These are phyloP conservation scores for Malania oleifera DNA, from an alignment of 164 flowering plant genomes.

Conservation along the genomic window DNA sequence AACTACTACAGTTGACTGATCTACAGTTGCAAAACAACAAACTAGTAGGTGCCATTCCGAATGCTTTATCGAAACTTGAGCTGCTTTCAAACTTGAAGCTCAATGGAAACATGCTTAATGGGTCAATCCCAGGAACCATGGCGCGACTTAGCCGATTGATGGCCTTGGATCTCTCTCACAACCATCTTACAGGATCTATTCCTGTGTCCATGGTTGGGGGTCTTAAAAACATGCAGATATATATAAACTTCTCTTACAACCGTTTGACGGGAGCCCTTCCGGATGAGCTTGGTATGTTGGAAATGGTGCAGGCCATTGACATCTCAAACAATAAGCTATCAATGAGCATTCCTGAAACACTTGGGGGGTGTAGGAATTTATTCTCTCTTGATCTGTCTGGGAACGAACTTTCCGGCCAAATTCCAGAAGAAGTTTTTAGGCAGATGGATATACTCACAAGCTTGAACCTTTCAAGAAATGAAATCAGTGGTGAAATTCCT, in stretches of 20 bases:
- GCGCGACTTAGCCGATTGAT: conserved; percentile 32
- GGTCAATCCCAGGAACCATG: conserved; percentile 53
- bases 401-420: conserved; percentile 43
- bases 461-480: conserved; percentile 64
- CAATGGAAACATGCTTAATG: conserved; percentile 55
- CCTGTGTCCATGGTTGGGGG: conserved; percentile 39
- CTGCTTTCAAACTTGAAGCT: conserved; percentile 53
- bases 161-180: conserved; percentile 62
- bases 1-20: conserved; percentile 39
- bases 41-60: conserved; percentile 57
- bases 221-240: conserved; percentile 42
- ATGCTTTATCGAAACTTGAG: conserved; percentile 43
- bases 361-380: conserved; percentile 54
- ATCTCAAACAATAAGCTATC: conserved; percentile 67
- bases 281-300: conserved; percentile 53
- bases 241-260: conserved; percentile 63
- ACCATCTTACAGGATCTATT: conserved; percentile 53
- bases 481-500: conserved; percentile 47
- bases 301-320: conserved; percentile 68
- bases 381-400: conserved; percentile 55
- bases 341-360: conserved; percentile 47
- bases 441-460: conserved; percentile 23
- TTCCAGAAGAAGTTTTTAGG: conserved; percentile 36
- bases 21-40: conserved; percentile 46
- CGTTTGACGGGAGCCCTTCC: conserved; percentile 47